These are phyloP conservation scores for Lasiosphaeria hispida DNA, from an alignment of 495 filamentous ascomycete species.

Conservation along the genomic window DNA sequence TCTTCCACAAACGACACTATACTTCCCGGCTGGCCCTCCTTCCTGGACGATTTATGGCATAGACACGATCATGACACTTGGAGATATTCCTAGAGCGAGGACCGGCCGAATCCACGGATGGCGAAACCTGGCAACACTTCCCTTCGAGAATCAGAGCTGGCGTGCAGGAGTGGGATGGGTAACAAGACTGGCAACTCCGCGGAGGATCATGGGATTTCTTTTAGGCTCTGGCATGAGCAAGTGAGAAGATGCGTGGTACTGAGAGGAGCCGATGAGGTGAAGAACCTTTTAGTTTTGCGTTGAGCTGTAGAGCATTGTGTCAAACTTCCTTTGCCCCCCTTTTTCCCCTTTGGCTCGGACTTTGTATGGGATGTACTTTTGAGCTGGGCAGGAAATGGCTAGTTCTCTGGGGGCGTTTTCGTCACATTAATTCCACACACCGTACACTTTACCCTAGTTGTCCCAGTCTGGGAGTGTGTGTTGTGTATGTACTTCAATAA, in stretches of 20 bases:
- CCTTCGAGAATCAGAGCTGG: neutral
- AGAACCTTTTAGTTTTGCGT: neutral
- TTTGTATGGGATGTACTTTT: constrained; percentile 1
- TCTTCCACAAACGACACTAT: constrained; percentile 4
- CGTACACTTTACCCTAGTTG: neutral
- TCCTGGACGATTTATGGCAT: constrained; percentile 35
- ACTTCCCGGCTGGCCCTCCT: constrained; percentile 15
- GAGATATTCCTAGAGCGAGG: constrained; percentile 11
- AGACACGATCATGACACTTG: constrained; percentile 23
- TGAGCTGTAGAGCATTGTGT: neutral
- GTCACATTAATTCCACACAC: neutral
- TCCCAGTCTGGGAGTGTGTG: neutral
- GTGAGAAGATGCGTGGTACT: neutral
- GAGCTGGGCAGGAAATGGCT: neutral
- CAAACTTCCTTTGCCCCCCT: neutral
- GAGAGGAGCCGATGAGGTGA: neutral
- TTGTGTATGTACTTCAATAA: neutral
- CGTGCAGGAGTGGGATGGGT: constrained; percentile 5
- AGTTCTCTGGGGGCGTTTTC: constrained; percentile 1
- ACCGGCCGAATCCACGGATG: constrained; percentile 7
- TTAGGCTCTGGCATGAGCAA: neutral
- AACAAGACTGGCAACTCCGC: constrained; percentile 16
- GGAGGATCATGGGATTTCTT: constrained; percentile 2
- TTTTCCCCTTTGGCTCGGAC: neutral
- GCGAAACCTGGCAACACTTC: constrained; percentile 8